These are phyloP conservation scores for Apiospora malaysiana DNA, from an alignment of 2,329 filamentous ascomycete genomes.

Conservation along the genomic window DNA sequence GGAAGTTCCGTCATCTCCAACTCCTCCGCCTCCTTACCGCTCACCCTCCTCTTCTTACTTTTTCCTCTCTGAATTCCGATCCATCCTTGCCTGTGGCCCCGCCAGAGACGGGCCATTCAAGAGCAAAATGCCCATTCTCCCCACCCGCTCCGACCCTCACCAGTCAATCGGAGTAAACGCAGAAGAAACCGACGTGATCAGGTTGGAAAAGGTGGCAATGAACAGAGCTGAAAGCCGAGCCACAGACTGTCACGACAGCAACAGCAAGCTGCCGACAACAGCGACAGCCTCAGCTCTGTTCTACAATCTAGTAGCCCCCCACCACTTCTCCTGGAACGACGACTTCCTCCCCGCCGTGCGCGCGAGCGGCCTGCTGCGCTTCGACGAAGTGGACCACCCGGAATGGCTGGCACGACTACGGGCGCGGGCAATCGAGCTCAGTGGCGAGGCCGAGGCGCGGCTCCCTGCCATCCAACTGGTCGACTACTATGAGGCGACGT, in stretches of 20 bases:
- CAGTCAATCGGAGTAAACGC: too few species aligned
- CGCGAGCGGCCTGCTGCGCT: conserved; percentile 38
- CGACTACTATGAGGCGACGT: conserved; percentile 35
- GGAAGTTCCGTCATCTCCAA: background rate
- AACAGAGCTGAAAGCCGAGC: background rate
- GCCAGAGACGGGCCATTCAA: too few species aligned
- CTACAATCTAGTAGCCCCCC: conserved; percentile 36
- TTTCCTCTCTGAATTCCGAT: too few species aligned
- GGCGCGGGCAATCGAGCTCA: conserved; percentile 31
- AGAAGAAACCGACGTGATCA: too few species aligned
- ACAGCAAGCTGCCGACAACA: background rate
- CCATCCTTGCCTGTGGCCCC: too few species aligned
- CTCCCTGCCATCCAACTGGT: conserved; percentile 34
- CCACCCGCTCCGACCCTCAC: background rate
- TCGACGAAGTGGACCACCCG: conserved; percentile 40
- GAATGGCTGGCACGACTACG: conserved; percentile 42
- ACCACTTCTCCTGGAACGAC: conserved; percentile 43
- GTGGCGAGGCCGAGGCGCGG: conserved; percentile 32
- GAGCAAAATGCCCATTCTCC: too few species aligned
- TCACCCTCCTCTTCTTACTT: too few species aligned
- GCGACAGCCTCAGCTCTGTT: conserved; percentile 21
- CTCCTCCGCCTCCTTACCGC: too few species aligned
- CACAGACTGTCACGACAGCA: background rate
- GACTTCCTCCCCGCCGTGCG: conserved; percentile 38
- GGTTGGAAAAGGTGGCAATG: background rate